These are phyloP conservation scores for Rhytidiadelphus loreus DNA, from an alignment of 225 moss, liverwort and hornwort species.

Conservation along the genomic window DNA sequence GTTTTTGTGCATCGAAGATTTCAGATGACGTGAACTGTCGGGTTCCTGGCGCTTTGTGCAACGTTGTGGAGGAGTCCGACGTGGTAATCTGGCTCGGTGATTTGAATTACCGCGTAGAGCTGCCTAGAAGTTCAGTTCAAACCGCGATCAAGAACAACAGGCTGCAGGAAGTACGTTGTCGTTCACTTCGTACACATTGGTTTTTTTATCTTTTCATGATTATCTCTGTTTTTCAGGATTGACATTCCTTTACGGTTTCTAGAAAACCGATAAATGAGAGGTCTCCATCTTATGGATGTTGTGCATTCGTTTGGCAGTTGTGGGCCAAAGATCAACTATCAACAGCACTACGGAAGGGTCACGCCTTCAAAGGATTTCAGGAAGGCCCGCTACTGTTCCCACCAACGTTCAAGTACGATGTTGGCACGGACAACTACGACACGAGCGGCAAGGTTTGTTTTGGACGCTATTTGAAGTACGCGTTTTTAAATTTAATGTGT, in stretches of 20 bases:
- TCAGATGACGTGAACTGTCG: constrained; percentile 33
- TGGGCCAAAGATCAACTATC: constrained; percentile 77
- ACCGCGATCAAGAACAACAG: constrained; percentile 51
- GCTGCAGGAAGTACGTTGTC: constrained; percentile 47
- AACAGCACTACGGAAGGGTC: constrained; percentile 33
- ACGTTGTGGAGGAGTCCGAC: constrained; percentile 64
- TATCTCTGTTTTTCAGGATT: not conserved
- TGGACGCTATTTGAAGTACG: not conserved
- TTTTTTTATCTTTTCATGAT: not conserved
- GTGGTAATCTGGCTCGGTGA: constrained; percentile 89
- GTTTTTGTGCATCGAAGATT: constrained; percentile 24
- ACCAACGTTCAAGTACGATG: constrained; percentile 83
- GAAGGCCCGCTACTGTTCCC: constrained; percentile 67
- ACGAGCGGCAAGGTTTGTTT: constrained; percentile 67
- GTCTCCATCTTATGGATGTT: not conserved
- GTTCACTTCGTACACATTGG: not conserved
- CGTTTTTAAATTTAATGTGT: not conserved
- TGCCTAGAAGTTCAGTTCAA: constrained; percentile 52
- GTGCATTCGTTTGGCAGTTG: constrained; percentile 28
- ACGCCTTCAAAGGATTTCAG: constrained; percentile 69
- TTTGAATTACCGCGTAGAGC: constrained; percentile 77
- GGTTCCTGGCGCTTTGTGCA: constrained; percentile 25
- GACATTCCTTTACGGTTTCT: not conserved
- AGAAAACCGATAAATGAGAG: not conserved
- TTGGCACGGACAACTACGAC: constrained; percentile 84